Evolutionary conservation across 2,329 filamentous ascomycete genomes (phyloP).

Genomic region (Neonectria neomacrospora): DNA sequence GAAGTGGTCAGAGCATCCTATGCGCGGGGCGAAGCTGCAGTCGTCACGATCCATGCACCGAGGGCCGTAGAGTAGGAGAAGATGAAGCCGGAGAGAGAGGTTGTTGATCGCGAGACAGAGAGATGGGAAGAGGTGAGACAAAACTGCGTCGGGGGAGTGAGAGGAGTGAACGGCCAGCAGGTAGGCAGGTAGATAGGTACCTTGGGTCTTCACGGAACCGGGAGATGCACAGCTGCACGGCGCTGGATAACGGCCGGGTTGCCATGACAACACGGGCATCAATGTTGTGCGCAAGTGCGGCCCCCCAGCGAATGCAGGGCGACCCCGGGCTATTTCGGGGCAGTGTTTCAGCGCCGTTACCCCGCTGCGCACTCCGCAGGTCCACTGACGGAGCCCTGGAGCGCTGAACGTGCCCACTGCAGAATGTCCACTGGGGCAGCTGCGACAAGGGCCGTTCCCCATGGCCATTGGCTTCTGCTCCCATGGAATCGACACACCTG

Average conservation of each 20-base stretch:
- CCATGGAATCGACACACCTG: conserved; percentile 17
- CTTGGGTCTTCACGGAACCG: conserved; percentile 40
- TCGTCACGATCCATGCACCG: conserved; percentile 34
- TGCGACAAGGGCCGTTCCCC: conserved; percentile 19
- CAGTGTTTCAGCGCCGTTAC: conserved; percentile 41
- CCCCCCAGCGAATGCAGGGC: conserved; percentile 27
- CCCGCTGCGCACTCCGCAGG: conserved; percentile 42
- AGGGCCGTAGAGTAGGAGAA: conserved; percentile 11
- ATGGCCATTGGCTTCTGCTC: conserved; percentile 16
- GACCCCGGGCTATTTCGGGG: conserved; percentile 34
- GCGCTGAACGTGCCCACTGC: conserved; percentile 6
- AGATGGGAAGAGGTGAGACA: conserved; percentile 38
- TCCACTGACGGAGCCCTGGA: conserved; percentile 34
- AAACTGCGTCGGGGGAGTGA: conserved; percentile 27
- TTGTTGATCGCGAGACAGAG: conserved; percentile 10
- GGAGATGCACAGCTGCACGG: conserved; percentile 16
- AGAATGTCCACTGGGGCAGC: conserved; percentile 10
- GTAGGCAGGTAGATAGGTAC: no score
- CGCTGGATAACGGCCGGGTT: conserved; percentile 29
- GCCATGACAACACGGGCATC: conserved; percentile 37
- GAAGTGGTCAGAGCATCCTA: conserved; percentile 44
- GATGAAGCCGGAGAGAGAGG: conserved; percentile 24
- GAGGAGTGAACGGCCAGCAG: conserved; percentile 26
- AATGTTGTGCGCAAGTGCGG: background rate
- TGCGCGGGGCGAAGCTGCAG: conserved; percentile 33